These are phyloP conservation scores for Tolypocladium paradoxum DNA, from an alignment of 2,329 filamentous ascomycete species.

Conservation along the genomic window DNA sequence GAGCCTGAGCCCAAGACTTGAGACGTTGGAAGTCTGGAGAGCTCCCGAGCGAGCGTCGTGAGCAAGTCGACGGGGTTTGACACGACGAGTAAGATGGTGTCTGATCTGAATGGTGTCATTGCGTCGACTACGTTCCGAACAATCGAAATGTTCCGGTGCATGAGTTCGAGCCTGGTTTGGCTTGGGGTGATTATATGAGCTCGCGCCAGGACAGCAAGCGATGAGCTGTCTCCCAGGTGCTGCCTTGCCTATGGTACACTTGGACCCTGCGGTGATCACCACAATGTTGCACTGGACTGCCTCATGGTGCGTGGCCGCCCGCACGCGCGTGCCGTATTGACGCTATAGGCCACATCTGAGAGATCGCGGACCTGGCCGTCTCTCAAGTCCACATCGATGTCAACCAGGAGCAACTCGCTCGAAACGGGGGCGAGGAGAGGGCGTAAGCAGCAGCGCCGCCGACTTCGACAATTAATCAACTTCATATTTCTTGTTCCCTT, in stretches of 20 bases:
- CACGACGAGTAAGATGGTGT: no score
- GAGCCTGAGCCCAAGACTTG: no score
- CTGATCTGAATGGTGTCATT: constrained; percentile 35
- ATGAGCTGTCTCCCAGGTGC: background rate
- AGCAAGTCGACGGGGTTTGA: no score
- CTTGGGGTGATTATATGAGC: constrained; percentile 1
- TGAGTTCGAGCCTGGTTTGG: constrained; percentile 8
- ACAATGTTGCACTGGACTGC: constrained; percentile 43
- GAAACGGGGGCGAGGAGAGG: constrained; percentile 37
- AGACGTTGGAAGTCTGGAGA: no score
- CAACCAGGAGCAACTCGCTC: constrained; percentile 41
- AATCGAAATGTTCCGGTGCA: constrained; percentile 35
- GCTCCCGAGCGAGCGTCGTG: no score
- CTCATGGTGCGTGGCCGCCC: constrained; percentile 32
- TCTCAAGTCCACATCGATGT: constrained; percentile 33
- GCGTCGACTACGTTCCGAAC: constrained; percentile 32
- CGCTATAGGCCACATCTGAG: constrained; percentile 35
- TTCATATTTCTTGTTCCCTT: no score
- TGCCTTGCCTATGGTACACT: constrained; percentile 23
- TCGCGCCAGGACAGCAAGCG: no score
- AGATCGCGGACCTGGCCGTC: constrained; percentile 42
- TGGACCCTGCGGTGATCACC: constrained; percentile 43
- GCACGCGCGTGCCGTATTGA: constrained; percentile 29
- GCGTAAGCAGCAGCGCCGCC: constrained; percentile 39
- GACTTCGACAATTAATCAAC: constrained; percentile 24